phyloP scores from a whole-genome alignment of 2,329 filamentous ascomycete species.

The Hymenoscyphus infarciens region DNA sequence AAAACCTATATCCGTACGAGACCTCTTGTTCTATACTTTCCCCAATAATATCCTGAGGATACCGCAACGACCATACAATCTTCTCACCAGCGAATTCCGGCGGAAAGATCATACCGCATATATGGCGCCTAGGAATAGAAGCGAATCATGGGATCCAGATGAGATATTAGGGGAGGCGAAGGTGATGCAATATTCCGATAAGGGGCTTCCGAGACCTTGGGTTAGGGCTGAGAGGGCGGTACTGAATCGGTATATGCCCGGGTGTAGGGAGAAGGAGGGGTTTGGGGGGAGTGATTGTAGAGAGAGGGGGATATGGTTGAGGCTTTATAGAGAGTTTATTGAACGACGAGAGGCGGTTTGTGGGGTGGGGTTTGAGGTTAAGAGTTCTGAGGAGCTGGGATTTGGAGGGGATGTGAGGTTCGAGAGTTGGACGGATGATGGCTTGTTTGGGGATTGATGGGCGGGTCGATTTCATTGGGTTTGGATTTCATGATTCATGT shows the following conservation, averaged over 20 bases:
- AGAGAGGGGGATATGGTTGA: slow-evolving; percentile 29
- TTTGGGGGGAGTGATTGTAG: slow-evolving; percentile 32
- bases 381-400: slow-evolving; percentile 16
- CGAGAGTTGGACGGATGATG: not conserved
- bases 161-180: slow-evolving; percentile 48
- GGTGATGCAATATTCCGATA: slow-evolving; percentile 58
- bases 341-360: slow-evolving; percentile 27
- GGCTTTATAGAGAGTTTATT: slow-evolving; percentile 29
- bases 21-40: not conserved
- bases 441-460: slow-evolving; percentile 1
- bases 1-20: not conserved
- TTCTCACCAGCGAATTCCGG: slow-evolving; percentile 45
- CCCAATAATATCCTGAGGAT: not conserved
- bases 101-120: slow-evolving; percentile 47
- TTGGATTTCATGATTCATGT: not conserved
- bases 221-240: slow-evolving; percentile 25
- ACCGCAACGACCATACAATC: slow-evolving; percentile 52
- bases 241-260: slow-evolving; percentile 33
- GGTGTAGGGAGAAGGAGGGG: slow-evolving; percentile 28
- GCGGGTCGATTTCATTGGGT: too few species aligned
- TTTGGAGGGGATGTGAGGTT: not conserved
- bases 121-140: slow-evolving; percentile 40
- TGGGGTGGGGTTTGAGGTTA: slow-evolving; percentile 29
- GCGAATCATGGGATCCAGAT: slow-evolving; percentile 51
- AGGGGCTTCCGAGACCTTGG: slow-evolving; percentile 60